Base-by-base conservation (phyloP, 495 filamentous ascomycete genomes). In the Hypoxylon fuscum region DNA sequence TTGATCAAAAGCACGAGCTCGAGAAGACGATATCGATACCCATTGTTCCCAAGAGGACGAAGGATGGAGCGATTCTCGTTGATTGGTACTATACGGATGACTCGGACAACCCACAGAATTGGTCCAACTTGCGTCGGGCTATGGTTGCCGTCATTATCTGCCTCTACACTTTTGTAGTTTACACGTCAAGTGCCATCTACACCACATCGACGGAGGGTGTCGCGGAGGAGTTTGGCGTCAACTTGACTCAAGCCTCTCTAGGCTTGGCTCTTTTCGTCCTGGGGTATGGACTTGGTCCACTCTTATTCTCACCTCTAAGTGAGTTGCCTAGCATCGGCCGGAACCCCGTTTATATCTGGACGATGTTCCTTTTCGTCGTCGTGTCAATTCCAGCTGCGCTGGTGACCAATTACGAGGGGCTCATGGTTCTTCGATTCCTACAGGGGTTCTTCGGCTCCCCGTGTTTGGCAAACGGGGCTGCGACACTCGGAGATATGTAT, bases 401-500 rank as follows among this genome's bases (percentile, higher is more conserved):
- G 9, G 89, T 90, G 9, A 73, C 80, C 32, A 92, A 93, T 63
- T 87, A 90, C 29, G 71, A 80, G 29, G 90, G 90, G 1, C 83
- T 94, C 76, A 78, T 95, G 44, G 75, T 92, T 10, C 80, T 85
- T 42, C 86, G 92, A 1, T 95, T 95, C 65, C 77, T 95, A 48
- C 83, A 87, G 69, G 91, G 91, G 1, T 75, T 95, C 46, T 83
- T 89, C 18, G 90, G 90, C 5, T 86, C 83, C 35, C 90, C 90
- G 1, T 93, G 92, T 71, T 74, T 95, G 17, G 87, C 83, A 55
- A 90, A 90, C 20, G 89, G 90, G 12, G 89, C 87, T 18, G 91
- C 89, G 0, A 90, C 89, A 2, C 85, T 93, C 7, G 89, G 88
- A 22, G 90, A 95, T 68, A 83, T 93, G 80, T 94, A 93, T 69